Base-by-base conservation (phyloP, 495 filamentous ascomycete species). In the Trichoderma reesei region DNA sequence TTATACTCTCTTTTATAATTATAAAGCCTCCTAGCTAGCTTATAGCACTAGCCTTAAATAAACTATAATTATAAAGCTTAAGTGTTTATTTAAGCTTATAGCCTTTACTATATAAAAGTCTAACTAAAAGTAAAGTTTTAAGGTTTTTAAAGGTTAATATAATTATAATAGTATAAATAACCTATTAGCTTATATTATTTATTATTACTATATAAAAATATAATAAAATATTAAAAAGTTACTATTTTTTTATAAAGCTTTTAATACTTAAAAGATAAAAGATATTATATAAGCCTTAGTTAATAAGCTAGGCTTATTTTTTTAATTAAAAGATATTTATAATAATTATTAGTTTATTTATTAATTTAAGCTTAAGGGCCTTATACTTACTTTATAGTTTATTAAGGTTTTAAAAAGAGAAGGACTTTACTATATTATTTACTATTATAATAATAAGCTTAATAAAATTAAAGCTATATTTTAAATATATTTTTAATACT, bases 401-500 rank as follows among this genome's bases (percentile, higher is more conserved):
- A 14, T 59, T 5, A 59, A 59, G 5, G 5, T 33, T 31, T 14
- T 59, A 6, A 6, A 59, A 33, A 6, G 31, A 31, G 3, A 36
- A 20, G 16, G 16, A 11, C 20, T 59, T 59, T 33, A 59, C 10
- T 59, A 59, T 36, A 6, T 10, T 36, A 33, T 59, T 33, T 11
- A 31, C 7, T 33, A 33, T 59, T 26, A 59, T 59, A 59, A 59
- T 7, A 31, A 59, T 36, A 13, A 59, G n/a, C n/a, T n/a, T n/a
- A n/a, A n/a, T 33, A 31, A 36, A 59, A 31, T 59, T 33, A 36
- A 3, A 31, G 9, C n/a, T 11, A 18, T 59, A 3, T 36, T 59
- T 31, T 59, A 59, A 36, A 59, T n/a, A 10, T 59, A 59, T 14
- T n/a, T 36, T 59, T 59, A 59, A 59, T 59, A 36, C 31, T 26